Base-by-base conservation (phyloP, 139 green algal genomes). In the Prasinococcaceae sp. region DNA sequence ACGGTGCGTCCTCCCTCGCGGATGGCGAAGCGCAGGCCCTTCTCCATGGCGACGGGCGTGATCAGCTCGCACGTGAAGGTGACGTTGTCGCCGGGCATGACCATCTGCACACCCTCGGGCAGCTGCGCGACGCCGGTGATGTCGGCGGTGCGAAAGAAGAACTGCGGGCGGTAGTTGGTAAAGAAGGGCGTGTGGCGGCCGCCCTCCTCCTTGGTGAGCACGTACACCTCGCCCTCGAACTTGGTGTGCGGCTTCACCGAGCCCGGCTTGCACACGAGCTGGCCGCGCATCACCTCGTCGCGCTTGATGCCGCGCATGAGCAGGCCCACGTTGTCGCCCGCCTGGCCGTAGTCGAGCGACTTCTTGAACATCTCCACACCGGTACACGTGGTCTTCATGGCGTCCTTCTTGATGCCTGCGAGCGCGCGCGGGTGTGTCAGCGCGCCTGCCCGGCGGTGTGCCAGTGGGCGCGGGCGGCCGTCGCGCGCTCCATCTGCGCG, bases 301-400 rank as follows among this genome's bases (percentile, higher is more conserved):
- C 90, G 69, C 80, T 97, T 97, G 41, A 96, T 58, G 28, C 90
- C 84, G 24, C 90, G 75, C 60, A 98, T 73, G 48, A 98, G 75
- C 63, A 98, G 79, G 0, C 90, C 90, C 30, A 93, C 83, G 58
- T 97, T 97, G 59, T 98, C 90, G 3, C 90, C 90, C 26, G 90
- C 90, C 73, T 94, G 54, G 9, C 88, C 88, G 69, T 81, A 68
- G 61, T 79, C 79, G 23, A 98, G 63, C 22, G 33, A 58, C 73
- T 97, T 97, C 74, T 96, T 96, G 74, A 98, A 98, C 90, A 96
- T 98, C 74, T 98, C 63, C 44, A 64, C 64, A 54, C 79, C 86
- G 1, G 90, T 98, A 1, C 95, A 84, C 3, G 70, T 95, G 6
- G 75, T 86, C 72, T 92, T 93, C 33, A 65, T 73, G 35, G 49